These are phyloP conservation scores for Hibiscus trionum DNA, from an alignment of 345 rosid species.

Conservation along the genomic window DNA sequence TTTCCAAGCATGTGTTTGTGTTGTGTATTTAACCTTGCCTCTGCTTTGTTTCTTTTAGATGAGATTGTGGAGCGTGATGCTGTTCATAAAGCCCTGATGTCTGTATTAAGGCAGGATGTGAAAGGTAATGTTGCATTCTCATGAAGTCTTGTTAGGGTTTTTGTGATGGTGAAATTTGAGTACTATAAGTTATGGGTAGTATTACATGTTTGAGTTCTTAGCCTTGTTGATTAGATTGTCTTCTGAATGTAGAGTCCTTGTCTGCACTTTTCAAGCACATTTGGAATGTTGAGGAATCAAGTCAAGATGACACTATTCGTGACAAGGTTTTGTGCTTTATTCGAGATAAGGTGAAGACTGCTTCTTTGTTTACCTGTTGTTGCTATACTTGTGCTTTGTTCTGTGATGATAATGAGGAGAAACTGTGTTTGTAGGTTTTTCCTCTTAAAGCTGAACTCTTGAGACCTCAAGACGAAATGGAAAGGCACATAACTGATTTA, in stretches of 20 bases:
- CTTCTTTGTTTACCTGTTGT: background rate
- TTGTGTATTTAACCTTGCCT: background rate
- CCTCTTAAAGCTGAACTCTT: slow-evolving; percentile 82
- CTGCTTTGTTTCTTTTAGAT: slow-evolving; percentile 33
- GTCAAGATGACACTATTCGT: slow-evolving; percentile 62
- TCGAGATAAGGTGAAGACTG: slow-evolving; percentile 66
- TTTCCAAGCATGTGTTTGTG: background rate
- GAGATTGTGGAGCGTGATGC: slow-evolving; percentile 97
- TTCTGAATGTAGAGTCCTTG: slow-evolving; percentile 56
- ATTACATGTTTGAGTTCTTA: background rate
- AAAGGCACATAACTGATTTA: slow-evolving; percentile 80
- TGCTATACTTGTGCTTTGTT: background rate
- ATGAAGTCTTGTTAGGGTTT: background rate
- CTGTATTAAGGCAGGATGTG: slow-evolving; percentile 88
- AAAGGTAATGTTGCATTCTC: slow-evolving; percentile 52
- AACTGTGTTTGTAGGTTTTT: slow-evolving; percentile 51
- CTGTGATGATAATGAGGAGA: slow-evolving; percentile 4
- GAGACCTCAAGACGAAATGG: slow-evolving; percentile 96
- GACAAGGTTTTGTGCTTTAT: slow-evolving; percentile 80
- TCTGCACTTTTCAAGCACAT: slow-evolving; percentile 79
- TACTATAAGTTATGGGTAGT: background rate
- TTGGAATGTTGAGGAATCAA: slow-evolving; percentile 63
- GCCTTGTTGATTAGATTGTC: slow-evolving; percentile 1
- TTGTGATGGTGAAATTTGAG: background rate
- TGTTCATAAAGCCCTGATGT: slow-evolving; percentile 91